A percentile compares a stretch with the other conserved stretches of the same genome.
These are phyloP conservation scores for Cyclanthera cordifolia DNA, from an alignment of 306 rosid species.

Conservation along the genomic window DNA sequence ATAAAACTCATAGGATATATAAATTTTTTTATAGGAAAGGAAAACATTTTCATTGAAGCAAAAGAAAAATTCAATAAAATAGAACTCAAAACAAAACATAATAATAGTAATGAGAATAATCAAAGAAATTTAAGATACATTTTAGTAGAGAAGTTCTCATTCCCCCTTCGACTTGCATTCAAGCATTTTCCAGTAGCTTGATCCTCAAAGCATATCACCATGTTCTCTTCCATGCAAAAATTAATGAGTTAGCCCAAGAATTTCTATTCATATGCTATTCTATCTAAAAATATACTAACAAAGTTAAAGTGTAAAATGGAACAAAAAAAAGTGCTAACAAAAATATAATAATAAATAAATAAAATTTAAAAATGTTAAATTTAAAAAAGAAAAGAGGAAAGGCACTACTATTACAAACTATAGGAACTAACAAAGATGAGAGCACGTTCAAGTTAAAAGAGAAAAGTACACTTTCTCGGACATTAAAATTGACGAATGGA, in stretches of 20 bases:
- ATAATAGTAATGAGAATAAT: neutral
- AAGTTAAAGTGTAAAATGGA: slow-evolving; percentile 3
- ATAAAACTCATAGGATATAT: too few relatives aligned
- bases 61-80: slow-evolving; percentile 1
- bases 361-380: neutral
- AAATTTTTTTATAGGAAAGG: too few relatives aligned
- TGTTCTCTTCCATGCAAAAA: slow-evolving; percentile 55
- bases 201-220: slow-evolving; percentile 89
- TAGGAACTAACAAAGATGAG: neutral
- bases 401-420: neutral
- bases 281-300: neutral
- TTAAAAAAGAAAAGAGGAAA: neutral
- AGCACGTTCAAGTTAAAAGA: neutral
- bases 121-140: slow-evolving; percentile 34
- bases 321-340: neutral
- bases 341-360: too few relatives aligned
- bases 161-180: slow-evolving; percentile 47
- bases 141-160: slow-evolving; percentile 45
- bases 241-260: slow-evolving; percentile 2
- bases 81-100: neutral
- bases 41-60: too few relatives aligned
- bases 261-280: neutral
- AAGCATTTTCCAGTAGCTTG: slow-evolving; percentile 70
- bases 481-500: neutral
- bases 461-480: neutral